A percentile compares a stretch with the other conserved stretches of the same genome.
phyloP scores from a whole-genome alignment of 139 green algal species.

The Chlorella sorokiniana region DNA sequence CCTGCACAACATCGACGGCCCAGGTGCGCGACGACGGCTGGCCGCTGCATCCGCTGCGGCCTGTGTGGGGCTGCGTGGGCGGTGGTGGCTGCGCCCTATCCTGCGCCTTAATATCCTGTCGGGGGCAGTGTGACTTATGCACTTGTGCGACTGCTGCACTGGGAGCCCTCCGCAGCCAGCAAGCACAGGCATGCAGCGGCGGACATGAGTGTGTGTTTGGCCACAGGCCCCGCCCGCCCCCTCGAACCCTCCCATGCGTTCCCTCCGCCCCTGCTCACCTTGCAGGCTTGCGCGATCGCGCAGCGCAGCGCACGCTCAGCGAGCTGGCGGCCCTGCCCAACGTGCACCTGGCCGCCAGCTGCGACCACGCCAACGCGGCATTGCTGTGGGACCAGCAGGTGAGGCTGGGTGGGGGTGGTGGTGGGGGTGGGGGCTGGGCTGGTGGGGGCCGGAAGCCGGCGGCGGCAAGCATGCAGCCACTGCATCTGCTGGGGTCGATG shows the following conservation, averaged over 20 bases:
- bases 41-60: too few relatives aligned
- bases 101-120: too few relatives aligned
- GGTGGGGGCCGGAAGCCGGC: too few relatives aligned
- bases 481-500: too few relatives aligned
- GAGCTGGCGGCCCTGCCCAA: slow-evolving; percentile 66
- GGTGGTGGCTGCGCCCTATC: too few relatives aligned
- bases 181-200: neutral
- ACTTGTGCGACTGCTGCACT: too few relatives aligned
- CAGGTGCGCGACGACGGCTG: too few relatives aligned
- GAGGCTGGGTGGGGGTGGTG: neutral
- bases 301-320: slow-evolving; percentile 70
- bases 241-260: too few relatives aligned
- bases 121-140: too few relatives aligned
- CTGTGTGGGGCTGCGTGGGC: too few relatives aligned
- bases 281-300: slow-evolving; percentile 53
- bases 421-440: neutral
- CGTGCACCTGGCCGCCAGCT: slow-evolving; percentile 74
- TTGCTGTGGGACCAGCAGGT: slow-evolving; percentile 81
- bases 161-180: neutral
- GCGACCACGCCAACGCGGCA: slow-evolving; percentile 82
- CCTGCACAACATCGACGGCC: slow-evolving; percentile 90
- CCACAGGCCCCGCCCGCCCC: slow-evolving; percentile 1
- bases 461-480: too few relatives aligned
- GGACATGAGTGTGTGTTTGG: too few relatives aligned
- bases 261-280: neutral